phyloP scores from a whole-genome alignment of 768 basidiomycete genomes.

The Russula sp. region DNA sequence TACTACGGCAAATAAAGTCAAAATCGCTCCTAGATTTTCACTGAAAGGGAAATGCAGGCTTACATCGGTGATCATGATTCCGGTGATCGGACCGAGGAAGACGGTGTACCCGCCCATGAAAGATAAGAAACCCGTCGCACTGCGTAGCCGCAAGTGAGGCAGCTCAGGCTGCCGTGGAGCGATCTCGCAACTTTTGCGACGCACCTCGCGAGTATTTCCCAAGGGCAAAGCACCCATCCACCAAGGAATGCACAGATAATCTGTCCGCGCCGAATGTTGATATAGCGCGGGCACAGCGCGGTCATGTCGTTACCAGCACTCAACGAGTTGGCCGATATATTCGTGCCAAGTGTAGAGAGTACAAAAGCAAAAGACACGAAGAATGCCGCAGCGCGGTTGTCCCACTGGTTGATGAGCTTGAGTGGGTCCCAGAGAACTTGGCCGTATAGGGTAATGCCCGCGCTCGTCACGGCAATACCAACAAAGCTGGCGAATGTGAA shows the following conservation, averaged over 20 bases:
- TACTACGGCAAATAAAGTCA: slow-evolving; percentile 38
- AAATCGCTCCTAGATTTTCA: neutral
- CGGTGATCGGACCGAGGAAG: slow-evolving; percentile 81
- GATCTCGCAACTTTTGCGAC: slow-evolving; percentile 24
- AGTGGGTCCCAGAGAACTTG: slow-evolving; percentile 67
- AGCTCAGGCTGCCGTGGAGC: neutral
- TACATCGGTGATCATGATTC: slow-evolving; percentile 59
- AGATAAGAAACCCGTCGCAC: slow-evolving; percentile 59
- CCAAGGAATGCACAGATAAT: slow-evolving; percentile 75
- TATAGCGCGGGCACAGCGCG: slow-evolving; percentile 65
- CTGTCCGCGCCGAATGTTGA: slow-evolving; percentile 75
- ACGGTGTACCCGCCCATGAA: slow-evolving; percentile 85
- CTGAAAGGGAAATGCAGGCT: slow-evolving; percentile 26
- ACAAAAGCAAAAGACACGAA: slow-evolving; percentile 73
- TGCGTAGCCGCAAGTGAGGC: slow-evolving; percentile 8
- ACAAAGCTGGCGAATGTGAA: slow-evolving; percentile 76
- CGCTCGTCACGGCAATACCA: slow-evolving; percentile 76
- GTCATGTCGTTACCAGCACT: slow-evolving; percentile 82
- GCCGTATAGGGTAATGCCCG: slow-evolving; percentile 68
- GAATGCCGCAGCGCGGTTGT: slow-evolving; percentile 81
- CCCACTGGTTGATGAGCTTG: slow-evolving; percentile 70
- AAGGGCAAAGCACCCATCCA: slow-evolving; percentile 81
- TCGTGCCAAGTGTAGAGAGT: slow-evolving; percentile 60
- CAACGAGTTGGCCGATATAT: slow-evolving; percentile 71
- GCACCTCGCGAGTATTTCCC: slow-evolving; percentile 66